A percentile compares a stretch with the other conserved stretches of the same genome.
Evolutionary conservation across 345 rosid species (phyloP).

Genomic region (Clausena lansium): DNA sequence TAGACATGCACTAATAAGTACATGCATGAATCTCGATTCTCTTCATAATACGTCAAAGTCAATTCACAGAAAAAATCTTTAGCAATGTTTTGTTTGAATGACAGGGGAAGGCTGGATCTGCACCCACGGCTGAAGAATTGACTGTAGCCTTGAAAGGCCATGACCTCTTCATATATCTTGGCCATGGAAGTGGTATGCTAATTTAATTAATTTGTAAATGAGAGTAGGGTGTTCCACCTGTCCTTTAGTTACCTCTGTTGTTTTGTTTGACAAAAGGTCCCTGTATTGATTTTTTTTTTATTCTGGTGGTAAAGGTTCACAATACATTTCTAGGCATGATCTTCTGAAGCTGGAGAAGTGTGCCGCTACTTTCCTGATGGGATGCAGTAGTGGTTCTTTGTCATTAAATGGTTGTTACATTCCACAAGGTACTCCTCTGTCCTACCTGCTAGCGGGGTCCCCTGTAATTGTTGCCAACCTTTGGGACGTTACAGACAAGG

Average conservation of each 20-base stretch:
- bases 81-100: background rate
- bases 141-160: constrained; percentile 66
- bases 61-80: background rate
- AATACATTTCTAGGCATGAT: constrained; percentile 63
- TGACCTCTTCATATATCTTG: constrained; percentile 87
- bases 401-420: constrained; percentile 64
- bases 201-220: background rate
- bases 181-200: constrained; percentile 91
- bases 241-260: background rate
- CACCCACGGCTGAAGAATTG: constrained; percentile 66
- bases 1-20: background rate
- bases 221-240: background rate
- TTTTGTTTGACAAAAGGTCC: constrained; percentile 5
- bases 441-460: constrained; percentile 75
- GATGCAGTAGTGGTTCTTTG: constrained; percentile 90
- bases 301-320: constrained; percentile 51
- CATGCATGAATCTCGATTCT: background rate
- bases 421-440: constrained; percentile 75
- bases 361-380: constrained; percentile 84
- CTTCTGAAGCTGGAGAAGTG: constrained; percentile 74
- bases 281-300: constrained; percentile 4
- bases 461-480: constrained; percentile 80
- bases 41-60: background rate
- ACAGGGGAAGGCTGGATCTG: constrained; percentile 88
- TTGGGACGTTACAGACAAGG: constrained; percentile 96